Base-by-base conservation (phyloP, 2,329 filamentous ascomycete species). In the Rutstroemia sp. region DNA sequence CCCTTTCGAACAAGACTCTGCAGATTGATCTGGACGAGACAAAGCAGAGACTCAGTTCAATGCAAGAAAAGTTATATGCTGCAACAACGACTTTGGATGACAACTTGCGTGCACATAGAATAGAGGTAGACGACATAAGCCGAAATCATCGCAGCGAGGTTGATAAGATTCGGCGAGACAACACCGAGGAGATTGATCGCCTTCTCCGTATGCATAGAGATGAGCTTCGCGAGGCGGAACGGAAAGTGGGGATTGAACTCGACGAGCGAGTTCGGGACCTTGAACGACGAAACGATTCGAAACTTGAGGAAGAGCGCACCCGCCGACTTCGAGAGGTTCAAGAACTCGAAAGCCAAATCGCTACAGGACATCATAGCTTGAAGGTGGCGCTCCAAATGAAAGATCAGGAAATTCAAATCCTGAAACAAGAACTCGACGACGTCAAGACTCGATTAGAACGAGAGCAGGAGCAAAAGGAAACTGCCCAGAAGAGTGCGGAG, bases 1-100 rank as follows among this genome's bases (percentile, higher is more conserved):
- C 61, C 7, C 60, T 63, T 23, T 56, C 64, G 25, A 84, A 84
- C 60, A 71, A 77, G 17, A 72, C 71, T 7, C 69, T 92, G 5
- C 81, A 86, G 48, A 76, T 77, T n/a, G 87, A 95, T 58, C 72
- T 95, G 57, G 83, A 88, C 56, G 76, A 79, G 2, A 73, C 77
- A 50, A 84, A 75, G 67, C 77, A 63, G 44, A 65, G 61, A 57
- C 56, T 61, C 9, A 60, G 62, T 14, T 51, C 52, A 7, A 57
- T 67, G 38, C 63, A 68, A 47, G 60, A 72, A 61, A 82, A 74
- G 60, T 73, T 80, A 62, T 68, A 71, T 21, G 71, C 73, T 0
- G 71, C 77, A 2, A 79, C 77, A 55, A 68, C 73, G 49, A 73
- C 74, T 23, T 77, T 81, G 39, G 76, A 81, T 59, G 73, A 76